Base-by-base conservation (phyloP, 441 rosid species). In the Arabidopsis lyrata region DNA sequence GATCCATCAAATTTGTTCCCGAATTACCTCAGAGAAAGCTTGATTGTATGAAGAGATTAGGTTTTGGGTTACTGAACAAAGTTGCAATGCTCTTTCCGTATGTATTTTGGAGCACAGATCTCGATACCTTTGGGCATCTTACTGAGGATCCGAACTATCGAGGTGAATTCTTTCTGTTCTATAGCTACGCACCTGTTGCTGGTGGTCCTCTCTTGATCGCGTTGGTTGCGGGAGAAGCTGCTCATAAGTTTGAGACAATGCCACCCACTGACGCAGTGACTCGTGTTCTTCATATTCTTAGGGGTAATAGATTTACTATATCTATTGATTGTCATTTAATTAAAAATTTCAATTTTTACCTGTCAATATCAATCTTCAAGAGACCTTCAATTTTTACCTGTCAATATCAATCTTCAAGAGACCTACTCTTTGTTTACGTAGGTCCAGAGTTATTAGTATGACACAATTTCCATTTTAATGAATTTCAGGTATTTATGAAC, bases 1-100 rank as follows among this genome's bases (percentile, higher is more conserved):
- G 95, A 7, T 87, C 95, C 6, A 84, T 94, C 53, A 88, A 92
- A 82, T 94, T 94, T 86, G 75, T 86, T 66, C 97, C 97, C 0
- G 97, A 94, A 83, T 80, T 94, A 87, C 97, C 97, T 66, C 97
- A 92, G 75, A 87, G 89, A 79, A 94, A 94, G 87, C 95, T 94
- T 70, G 98, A 94, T 54, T 88, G 92, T 56, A 88, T 94, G 77
- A 92, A 92, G 80, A 88, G 95, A 78, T 77, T 92, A 80, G 98
- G 97, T 54, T 90, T 88, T 76, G 97, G 98, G 58, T 83, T 94
- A 75, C 75, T 94, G 78, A 94, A 94, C 73, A 94, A 94, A 84
- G 98, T 94, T 57, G 97, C 92, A 0, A 94, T 94, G 98, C 97
- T 94, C 77, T 94, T 92, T 78, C 97, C 95, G 5, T 63, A 65